Evolutionary conservation across 208 protist species (phyloP).

Genomic region (Trypanosoma grayi): DNA sequence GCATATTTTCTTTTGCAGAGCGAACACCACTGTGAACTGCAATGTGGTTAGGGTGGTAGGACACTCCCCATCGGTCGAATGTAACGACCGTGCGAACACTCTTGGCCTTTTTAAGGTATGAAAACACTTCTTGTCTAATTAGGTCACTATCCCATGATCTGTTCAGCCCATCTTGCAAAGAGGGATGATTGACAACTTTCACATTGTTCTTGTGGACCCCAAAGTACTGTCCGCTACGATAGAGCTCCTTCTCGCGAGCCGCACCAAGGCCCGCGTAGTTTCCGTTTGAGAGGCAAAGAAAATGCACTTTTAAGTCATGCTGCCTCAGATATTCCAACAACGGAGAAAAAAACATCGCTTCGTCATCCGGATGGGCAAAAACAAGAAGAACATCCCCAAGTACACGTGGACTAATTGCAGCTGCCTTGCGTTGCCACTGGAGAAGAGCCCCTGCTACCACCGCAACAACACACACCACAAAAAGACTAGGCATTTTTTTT

Average conservation of each 20-base stretch:
- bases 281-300: slow-evolving; percentile 95
- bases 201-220: slow-evolving; percentile 53
- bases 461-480: slow-evolving; percentile 13
- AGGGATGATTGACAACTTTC: slow-evolving; percentile 71
- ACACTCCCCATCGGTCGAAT: slow-evolving; percentile 95
- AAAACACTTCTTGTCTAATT: slow-evolving; percentile 54
- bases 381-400: slow-evolving; percentile 86
- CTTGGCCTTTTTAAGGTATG: slow-evolving; percentile 55
- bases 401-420: slow-evolving; percentile 21
- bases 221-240: slow-evolving; percentile 72
- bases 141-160: slow-evolving; percentile 53
- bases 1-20: slow-evolving; percentile 56
- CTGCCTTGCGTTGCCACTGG: slow-evolving; percentile 45
- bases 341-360: slow-evolving; percentile 92
- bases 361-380: slow-evolving; percentile 91
- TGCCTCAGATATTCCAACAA: slow-evolving; percentile 48
- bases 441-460: slow-evolving; percentile 29
- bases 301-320: slow-evolving; percentile 47
- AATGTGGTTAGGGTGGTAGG: slow-evolving; percentile 95
- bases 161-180: slow-evolving; percentile 88
- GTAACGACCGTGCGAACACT: slow-evolving; percentile 90
- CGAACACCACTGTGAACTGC: slow-evolving; percentile 82
- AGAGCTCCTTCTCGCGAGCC: slow-evolving; percentile 84
- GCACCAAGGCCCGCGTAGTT: slow-evolving; percentile 77
- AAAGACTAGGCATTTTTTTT: slow-evolving; percentile 8